Conservation (phyloP, 805 yeast species). For the Nakazawaea holstii region DNA sequence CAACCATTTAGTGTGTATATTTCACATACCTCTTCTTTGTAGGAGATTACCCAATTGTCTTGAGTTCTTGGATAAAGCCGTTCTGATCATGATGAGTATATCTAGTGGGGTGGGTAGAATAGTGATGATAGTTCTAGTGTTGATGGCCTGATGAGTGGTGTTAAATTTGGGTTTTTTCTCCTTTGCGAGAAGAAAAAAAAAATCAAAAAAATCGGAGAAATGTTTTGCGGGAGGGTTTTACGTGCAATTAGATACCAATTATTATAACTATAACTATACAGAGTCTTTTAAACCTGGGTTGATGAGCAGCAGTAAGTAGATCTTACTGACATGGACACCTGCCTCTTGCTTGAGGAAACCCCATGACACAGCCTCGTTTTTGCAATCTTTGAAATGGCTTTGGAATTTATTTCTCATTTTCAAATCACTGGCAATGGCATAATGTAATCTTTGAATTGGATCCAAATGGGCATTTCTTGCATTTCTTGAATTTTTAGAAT, state of each 20-base stretch:
- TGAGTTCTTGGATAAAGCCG: conserved; percentile 1
- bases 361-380: background rate
- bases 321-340: background rate
- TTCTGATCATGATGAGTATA: background rate
- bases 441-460: background rate
- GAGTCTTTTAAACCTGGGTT: conserved; percentile 7
- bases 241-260: background rate
- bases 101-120: too few species aligned
- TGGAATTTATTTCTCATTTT: background rate
- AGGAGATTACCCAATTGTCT: conserved; percentile 9
- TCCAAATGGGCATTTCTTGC: background rate
- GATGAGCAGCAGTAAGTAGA: conserved; percentile 1
- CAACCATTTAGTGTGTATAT: too few species aligned
- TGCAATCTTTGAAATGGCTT: background rate
- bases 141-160: too few species aligned
- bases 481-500: background rate
- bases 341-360: background rate
- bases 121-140: too few species aligned
- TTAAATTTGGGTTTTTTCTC: too few species aligned
- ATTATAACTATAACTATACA: background rate
- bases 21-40: conserved; percentile 2
- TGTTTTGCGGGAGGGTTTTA: conserved; percentile 3
- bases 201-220: conserved; percentile 1
- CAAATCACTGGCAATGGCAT: background rate
- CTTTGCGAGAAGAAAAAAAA: too few species aligned